phyloP scores from a whole-genome alignment of 129 eudicot species.

The Gnaphalium uliginosum region DNA sequence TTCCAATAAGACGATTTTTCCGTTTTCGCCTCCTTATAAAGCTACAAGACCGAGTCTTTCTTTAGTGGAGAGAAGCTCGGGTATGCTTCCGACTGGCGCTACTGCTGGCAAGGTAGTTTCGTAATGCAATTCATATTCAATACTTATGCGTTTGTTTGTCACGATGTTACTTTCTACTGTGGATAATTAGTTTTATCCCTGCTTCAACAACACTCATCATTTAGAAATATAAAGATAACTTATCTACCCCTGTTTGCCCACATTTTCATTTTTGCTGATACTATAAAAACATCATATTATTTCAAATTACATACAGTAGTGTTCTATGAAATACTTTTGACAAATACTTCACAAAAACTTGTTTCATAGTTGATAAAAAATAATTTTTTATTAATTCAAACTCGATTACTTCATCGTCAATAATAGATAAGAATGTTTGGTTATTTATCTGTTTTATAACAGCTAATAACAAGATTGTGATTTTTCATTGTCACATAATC shows the following conservation, averaged over 20 bases:
- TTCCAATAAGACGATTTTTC: conserved; percentile 44
- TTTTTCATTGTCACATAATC: background rate
- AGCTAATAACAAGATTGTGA: background rate
- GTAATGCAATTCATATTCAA: background rate
- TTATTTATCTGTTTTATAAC: background rate
- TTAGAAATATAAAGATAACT: background rate
- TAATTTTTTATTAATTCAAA: too few relatives aligned
- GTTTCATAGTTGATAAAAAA: background rate
- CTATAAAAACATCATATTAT: too few relatives aligned
- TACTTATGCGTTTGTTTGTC: conserved; percentile 2
- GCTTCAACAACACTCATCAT: background rate
- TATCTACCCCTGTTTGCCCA: background rate
- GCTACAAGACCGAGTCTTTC: conserved; percentile 44
- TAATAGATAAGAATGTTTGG: background rate
- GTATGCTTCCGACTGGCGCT: conserved; percentile 40
- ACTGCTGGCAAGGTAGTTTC: conserved; percentile 61
- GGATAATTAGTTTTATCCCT: background rate
- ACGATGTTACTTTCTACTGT: conserved; percentile 11
- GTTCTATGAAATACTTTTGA: background rate
- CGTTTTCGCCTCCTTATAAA: conserved; percentile 62
- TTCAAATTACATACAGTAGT: background rate
- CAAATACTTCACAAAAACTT: background rate
- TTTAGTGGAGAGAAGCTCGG: conserved; percentile 46
- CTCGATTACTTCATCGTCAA: background rate
- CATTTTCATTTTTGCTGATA: background rate